Conservation (phyloP, 2,329 filamentous ascomycete species). For the Fusarium sp. region DNA sequence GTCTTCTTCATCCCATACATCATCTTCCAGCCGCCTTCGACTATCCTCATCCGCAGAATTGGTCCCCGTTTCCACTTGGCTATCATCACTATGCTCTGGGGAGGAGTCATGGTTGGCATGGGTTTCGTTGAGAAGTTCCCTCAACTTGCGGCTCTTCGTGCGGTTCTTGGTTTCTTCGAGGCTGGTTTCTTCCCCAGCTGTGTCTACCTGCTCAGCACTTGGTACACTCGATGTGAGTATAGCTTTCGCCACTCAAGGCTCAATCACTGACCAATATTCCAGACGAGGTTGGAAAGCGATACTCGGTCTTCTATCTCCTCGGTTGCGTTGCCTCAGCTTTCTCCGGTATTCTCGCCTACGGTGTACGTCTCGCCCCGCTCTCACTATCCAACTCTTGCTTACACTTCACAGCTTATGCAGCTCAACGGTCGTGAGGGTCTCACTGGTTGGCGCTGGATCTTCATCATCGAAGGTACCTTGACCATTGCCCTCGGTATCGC, state of each 20-base stretch:
- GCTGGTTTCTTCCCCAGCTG: slow-evolving; percentile 78
- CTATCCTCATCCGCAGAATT: slow-evolving; percentile 73
- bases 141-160: slow-evolving; percentile 64
- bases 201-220: slow-evolving; percentile 78
- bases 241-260: rapidly evolving
- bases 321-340: slow-evolving; percentile 74
- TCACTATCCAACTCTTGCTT: background rate
- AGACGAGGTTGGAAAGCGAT: slow-evolving; percentile 77
- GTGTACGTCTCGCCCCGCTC: slow-evolving; percentile 57
- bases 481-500: slow-evolving; percentile 63
- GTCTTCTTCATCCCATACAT: slow-evolving; percentile 82
- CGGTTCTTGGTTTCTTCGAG: slow-evolving; percentile 72
- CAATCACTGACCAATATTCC: background rate
- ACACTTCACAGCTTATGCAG: slow-evolving; percentile 64
- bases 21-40: slow-evolving; percentile 77
- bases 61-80: slow-evolving; percentile 70
- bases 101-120: slow-evolving; percentile 71
- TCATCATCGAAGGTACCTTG: slow-evolving; percentile 65
- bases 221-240: slow-evolving; percentile 73
- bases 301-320: slow-evolving; percentile 75
- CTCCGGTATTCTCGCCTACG: slow-evolving; percentile 76
- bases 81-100: slow-evolving; percentile 68
- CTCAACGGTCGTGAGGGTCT: slow-evolving; percentile 66
- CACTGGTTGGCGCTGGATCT: slow-evolving; percentile 75
- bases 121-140: slow-evolving; percentile 67